Percentiles rank a stretch among this genome's conserved stretches.
Evolutionary conservation across 495 filamentous ascomycete genomes (phyloP).

Genomic region (Neurospora discreta): DNA sequence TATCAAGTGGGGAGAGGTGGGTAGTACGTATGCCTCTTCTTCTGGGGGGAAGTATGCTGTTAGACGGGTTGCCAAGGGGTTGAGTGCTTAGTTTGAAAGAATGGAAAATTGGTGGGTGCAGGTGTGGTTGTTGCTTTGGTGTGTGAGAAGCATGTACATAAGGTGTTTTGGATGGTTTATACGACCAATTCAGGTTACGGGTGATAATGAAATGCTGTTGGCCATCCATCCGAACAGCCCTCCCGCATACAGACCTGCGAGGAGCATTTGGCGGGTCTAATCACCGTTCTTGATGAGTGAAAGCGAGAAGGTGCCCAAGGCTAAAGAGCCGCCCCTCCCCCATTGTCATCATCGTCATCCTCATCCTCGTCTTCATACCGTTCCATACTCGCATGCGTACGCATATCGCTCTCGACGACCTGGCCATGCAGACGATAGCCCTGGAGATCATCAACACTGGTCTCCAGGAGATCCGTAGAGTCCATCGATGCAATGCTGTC

Average conservation of each 20-base stretch:
- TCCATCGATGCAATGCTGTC: not conserved
- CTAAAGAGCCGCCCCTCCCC: not conserved
- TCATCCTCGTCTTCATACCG: not conserved
- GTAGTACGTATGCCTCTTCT: constrained; percentile 39
- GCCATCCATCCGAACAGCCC: not conserved
- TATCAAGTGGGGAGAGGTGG: constrained; percentile 56
- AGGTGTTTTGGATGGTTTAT: too few species aligned
- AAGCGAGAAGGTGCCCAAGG: too few species aligned
- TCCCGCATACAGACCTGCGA: not conserved
- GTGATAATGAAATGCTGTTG: too few species aligned
- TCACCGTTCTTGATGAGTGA: too few species aligned
- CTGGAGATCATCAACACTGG: too few species aligned
- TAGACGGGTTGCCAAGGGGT: not conserved
- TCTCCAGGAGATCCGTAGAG: too few species aligned
- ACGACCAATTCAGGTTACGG: too few species aligned
- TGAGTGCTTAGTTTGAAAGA: not conserved
- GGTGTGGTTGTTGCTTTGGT: too few species aligned
- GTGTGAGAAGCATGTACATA: too few species aligned
- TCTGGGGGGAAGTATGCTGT: not conserved
- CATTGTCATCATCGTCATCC: not conserved
- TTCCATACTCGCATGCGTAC: not conserved
- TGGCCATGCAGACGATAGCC: too few species aligned
- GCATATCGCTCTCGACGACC: not conserved
- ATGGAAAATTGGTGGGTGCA: too few species aligned
- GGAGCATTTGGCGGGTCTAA: too few species aligned